phyloP scores from a whole-genome alignment of 176 grass and related monocot species.

The Ensete glaucum region DNA sequence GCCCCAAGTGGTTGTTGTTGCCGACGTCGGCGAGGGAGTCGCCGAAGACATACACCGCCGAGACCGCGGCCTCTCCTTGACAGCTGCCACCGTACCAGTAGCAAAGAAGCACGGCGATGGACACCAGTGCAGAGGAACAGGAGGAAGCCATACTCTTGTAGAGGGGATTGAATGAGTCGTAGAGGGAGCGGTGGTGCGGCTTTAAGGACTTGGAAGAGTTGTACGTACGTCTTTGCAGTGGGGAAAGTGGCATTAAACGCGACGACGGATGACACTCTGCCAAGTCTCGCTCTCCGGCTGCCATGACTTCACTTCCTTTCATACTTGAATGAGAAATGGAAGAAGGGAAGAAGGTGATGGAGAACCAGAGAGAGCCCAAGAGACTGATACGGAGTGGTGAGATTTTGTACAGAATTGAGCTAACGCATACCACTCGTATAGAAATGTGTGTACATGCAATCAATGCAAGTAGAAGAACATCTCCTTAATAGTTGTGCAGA shows the following conservation, averaged over 20 bases:
- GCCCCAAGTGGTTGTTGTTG: constrained; percentile 64
- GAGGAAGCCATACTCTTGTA: no score
- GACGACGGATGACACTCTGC: neutral
- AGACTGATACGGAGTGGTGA: no score
- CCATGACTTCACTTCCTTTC: neutral
- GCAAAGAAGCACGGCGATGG: neutral
- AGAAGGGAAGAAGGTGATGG: neutral
- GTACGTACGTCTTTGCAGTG: neutral
- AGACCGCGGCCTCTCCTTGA: constrained; percentile 6
- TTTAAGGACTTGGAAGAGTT: neutral
- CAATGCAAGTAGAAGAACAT: no score
- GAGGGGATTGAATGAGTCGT: neutral
- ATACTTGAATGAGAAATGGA: neutral
- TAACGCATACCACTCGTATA: no score
- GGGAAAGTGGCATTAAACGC: neutral
- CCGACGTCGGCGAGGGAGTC: constrained; percentile 87
- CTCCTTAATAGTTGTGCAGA: no score
- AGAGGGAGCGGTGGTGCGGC: neutral
- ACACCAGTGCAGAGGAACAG: neutral
- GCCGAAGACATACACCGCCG: constrained; percentile 70
- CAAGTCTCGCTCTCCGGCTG: neutral
- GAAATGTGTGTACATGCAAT: no score
- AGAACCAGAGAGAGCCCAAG: neutral
- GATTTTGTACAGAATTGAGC: no score
- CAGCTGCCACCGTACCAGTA: neutral